Conservation (phyloP, 805 yeast genomes). For the Nakazawaea sp. region DNA sequence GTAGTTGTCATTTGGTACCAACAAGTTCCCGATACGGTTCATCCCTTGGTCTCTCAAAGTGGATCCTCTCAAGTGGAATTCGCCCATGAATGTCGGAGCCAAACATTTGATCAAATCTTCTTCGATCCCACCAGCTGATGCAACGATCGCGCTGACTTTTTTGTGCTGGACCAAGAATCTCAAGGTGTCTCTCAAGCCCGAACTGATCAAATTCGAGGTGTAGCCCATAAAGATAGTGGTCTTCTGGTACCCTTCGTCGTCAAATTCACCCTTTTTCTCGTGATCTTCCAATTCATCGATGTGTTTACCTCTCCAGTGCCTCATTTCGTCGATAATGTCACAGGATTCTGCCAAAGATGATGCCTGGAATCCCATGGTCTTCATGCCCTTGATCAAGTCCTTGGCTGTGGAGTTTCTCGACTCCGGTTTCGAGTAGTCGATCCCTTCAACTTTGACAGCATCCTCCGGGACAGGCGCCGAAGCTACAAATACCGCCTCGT, state of each 20-base stretch:
- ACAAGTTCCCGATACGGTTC: conserved; percentile 94
- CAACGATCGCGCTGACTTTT: conserved; percentile 89
- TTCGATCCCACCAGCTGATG: conserved; percentile 98
- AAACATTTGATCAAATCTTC: conserved; percentile 95
- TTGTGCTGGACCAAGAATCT: conserved; percentile 88
- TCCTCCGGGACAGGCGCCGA: conserved; percentile 83
- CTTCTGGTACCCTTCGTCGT: conserved; percentile 70
- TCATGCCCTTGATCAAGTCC: conserved; percentile 78
- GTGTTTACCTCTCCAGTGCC: conserved; percentile 86
- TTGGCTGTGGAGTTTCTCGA: conserved; percentile 75
- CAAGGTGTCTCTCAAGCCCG: conserved; percentile 89
- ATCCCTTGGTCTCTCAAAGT: conserved; percentile 87
- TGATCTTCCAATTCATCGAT: conserved; percentile 63
- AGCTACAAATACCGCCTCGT: conserved; percentile 86
- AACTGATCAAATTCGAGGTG: conserved; percentile 91
- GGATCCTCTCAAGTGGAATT: conserved; percentile 75
- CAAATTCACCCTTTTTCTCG: conserved; percentile 67
- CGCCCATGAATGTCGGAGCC: conserved; percentile 96
- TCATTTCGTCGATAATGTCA: conserved; percentile 88
- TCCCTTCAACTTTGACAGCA: conserved; percentile 75
- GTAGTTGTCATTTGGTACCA: conserved; percentile 97
- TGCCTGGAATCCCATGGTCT: conserved; percentile 96
- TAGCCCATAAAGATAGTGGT: conserved; percentile 93
- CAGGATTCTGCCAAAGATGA: conserved; percentile 81
- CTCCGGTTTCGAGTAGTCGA: conserved; percentile 77